These are phyloP conservation scores for Periglandula ipomoeae DNA, from an alignment of 2,329 filamentous ascomycete genomes.

Conservation along the genomic window DNA sequence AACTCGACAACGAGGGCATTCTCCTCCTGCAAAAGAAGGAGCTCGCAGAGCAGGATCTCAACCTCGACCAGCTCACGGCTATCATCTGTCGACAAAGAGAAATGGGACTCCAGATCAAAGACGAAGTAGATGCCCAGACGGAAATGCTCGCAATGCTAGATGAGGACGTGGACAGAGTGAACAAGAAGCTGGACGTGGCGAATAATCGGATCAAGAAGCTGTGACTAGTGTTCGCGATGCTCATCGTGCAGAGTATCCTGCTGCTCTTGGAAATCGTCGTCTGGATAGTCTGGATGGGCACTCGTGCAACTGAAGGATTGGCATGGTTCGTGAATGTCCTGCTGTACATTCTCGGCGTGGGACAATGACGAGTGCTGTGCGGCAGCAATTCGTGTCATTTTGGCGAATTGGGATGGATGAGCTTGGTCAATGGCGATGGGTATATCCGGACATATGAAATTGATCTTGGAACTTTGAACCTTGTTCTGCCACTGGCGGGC, in stretches of 20 bases:
- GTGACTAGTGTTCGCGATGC: slow-evolving; percentile 26
- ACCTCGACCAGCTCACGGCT: slow-evolving; percentile 57
- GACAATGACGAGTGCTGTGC: background rate
- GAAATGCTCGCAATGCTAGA: slow-evolving; percentile 60
- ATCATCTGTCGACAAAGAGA: slow-evolving; percentile 66
- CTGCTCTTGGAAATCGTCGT: slow-evolving; percentile 19
- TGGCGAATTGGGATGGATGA: background rate
- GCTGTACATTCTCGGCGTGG: slow-evolving; percentile 16
- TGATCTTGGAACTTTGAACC: too few species aligned
- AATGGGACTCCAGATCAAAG: slow-evolving; percentile 67
- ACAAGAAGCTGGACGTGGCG: slow-evolving; percentile 63
- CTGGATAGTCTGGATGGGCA: slow-evolving; percentile 22
- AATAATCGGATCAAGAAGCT: slow-evolving; percentile 64
- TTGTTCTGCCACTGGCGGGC: background rate
- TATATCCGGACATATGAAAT: background rate
- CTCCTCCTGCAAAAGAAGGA: slow-evolving; percentile 64
- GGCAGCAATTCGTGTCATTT: background rate
- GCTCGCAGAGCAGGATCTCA: slow-evolving; percentile 66
- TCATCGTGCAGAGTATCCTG: slow-evolving; percentile 20
- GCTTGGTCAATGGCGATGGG: background rate
- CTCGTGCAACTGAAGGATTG: slow-evolving; percentile 15
- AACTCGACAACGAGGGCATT: slow-evolving; percentile 68
- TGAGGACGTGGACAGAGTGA: slow-evolving; percentile 55
- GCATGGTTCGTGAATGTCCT: slow-evolving; percentile 20
- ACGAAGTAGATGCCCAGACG: slow-evolving; percentile 64